phyloP scores from a whole-genome alignment of 1,284 basidiomycete genomes.

The Mixia osmundae region DNA sequence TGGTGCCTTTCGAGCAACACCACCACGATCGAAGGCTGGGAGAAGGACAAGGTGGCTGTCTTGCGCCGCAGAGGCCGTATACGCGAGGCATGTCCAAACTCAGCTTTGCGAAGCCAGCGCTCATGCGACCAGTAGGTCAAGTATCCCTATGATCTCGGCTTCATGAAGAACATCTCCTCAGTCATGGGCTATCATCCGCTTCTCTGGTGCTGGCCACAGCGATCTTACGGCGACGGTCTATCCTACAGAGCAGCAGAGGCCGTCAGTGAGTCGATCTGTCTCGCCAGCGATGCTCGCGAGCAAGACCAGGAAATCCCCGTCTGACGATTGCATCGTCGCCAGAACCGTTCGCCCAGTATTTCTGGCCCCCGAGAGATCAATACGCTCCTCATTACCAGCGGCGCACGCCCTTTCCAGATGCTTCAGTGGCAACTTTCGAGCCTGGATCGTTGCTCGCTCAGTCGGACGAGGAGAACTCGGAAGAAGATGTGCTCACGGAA shows the following conservation, averaged over 20 bases:
- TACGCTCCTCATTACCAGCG: conserved; percentile 6
- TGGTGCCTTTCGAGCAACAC: conserved; percentile 56
- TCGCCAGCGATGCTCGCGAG: conserved; percentile 19
- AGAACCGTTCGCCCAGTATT: conserved; percentile 25
- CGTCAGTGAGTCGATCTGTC: conserved; percentile 52
- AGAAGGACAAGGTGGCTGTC: conserved; percentile 79
- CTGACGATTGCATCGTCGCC: conserved; percentile 8
- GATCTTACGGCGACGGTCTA: conserved; percentile 43
- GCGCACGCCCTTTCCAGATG: conserved; percentile 5
- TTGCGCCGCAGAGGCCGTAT: conserved; percentile 68
- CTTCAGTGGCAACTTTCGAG: neutral
- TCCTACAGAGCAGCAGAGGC: conserved; percentile 44
- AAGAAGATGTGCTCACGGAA: neutral
- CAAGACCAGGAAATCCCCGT: conserved; percentile 12
- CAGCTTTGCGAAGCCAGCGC: neutral
- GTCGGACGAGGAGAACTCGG: conserved; percentile 3
- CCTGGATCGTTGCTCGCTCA: conserved; percentile 2
- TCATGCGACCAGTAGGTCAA: conserved; percentile 33
- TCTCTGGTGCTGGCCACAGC: conserved; percentile 58
- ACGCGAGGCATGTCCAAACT: conserved; percentile 30
- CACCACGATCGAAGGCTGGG: conserved; percentile 93
- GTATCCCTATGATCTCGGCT: conserved; percentile 73
- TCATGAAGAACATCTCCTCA: conserved; percentile 42
- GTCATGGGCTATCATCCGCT: conserved; percentile 50
- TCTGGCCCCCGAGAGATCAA: conserved; percentile 31